Base-by-base conservation (phyloP, 2,329 filamentous ascomycete species). In the Colletotrichum incanum region DNA sequence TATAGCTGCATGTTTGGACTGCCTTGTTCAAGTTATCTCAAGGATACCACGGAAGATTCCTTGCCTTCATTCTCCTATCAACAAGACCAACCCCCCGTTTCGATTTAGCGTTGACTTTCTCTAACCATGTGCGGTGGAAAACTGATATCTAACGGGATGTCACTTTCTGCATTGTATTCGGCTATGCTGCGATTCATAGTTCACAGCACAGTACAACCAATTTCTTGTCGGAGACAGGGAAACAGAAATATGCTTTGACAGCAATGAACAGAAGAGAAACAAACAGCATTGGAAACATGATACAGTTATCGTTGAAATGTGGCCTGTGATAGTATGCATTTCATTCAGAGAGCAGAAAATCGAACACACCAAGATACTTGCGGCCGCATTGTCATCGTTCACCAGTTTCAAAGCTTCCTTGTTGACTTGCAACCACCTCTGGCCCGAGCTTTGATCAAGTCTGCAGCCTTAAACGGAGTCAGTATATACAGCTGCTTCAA, bases 371-470 rank as follows among this genome's bases (percentile, higher is more conserved):
- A 39, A 7, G 20, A 18, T 2, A 39, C 12, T 58, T 20, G 8
- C 26, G n/a, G 31, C 8, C 16, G 6, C 26, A 3, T 23, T 37
- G 31, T 6, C 31, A 55, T 23, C 9, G 3, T 34, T 12, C 18
- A 18, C 4, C 23, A 50, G 5, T 28, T n/a, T n/a, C 31, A n/a
- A 34, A 23, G 52, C 28, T 12, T 14, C 20, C 11, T 37, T 23
- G 28, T 31, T 11, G 31, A 23, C 31, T 56, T 56, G n/a, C 20
- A 39, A 23, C 31, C 5, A 34, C 41, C 16, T 37, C n/a, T 49
- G 9, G 28, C 69, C 37, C 65, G 37, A 31, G 59, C 45, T 55
- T 69, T 41, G 0, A 69, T 34, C 37, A 64, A 34, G 37, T 72
- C n/a, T 18, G 45, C 54, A 49, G 67, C 67, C 45, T 66, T 5